These are phyloP conservation scores for Lentinula sp. DNA, from an alignment of 768 basidiomycete genomes.

Conservation along the genomic window DNA sequence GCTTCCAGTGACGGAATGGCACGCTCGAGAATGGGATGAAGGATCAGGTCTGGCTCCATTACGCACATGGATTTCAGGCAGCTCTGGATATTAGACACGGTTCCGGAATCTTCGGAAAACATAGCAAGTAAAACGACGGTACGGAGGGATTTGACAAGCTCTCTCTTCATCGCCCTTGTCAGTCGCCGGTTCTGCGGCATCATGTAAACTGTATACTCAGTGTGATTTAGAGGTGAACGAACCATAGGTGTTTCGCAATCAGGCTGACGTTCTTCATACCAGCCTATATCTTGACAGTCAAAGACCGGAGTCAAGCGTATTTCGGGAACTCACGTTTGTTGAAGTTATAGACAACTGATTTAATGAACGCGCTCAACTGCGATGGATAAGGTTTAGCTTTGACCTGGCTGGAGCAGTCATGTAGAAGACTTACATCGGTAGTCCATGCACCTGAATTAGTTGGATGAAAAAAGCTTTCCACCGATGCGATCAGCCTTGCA, in stretches of 20 bases:
- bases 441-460: constrained; percentile 85
- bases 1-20: constrained; percentile 85
- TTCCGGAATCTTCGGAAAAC: constrained; percentile 78
- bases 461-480: constrained; percentile 89
- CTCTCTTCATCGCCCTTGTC: constrained; percentile 72
- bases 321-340: constrained; percentile 52
- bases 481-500: constrained; percentile 78
- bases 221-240: constrained; percentile 9
- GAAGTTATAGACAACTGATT: constrained; percentile 79
- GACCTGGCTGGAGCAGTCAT: constrained; percentile 11
- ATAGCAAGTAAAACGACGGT: constrained; percentile 85
- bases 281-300: constrained; percentile 34
- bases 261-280: constrained; percentile 71
- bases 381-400: background rate
- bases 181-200: constrained; percentile 58
- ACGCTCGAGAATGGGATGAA: constrained; percentile 76
- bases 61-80: constrained; percentile 78
- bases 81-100: constrained; percentile 70
- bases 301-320: background rate
- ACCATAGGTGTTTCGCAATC: constrained; percentile 78
- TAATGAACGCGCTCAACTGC: constrained; percentile 79
- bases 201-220: background rate
- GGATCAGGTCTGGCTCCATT: constrained; percentile 82
- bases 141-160: constrained; percentile 76
- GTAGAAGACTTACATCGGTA: constrained; percentile 44